These are phyloP conservation scores for Metschnikowia colocasiae DNA, from an alignment of 805 yeast genomes.

Conservation along the genomic window DNA sequence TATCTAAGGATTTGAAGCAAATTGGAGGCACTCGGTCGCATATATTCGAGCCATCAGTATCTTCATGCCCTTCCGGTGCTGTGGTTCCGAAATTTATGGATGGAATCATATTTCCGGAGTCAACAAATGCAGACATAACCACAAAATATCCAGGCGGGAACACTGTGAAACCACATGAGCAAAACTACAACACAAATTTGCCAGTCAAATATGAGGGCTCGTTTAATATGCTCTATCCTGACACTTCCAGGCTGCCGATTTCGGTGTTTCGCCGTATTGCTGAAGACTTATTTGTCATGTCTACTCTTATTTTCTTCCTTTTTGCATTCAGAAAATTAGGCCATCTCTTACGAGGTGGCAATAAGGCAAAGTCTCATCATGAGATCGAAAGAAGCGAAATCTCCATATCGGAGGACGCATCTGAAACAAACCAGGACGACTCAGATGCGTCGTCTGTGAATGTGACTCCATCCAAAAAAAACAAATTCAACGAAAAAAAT, in stretches of 20 bases:
- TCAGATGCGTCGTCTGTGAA: background rate
- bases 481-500: background rate
- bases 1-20: conserved; percentile 15
- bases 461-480: background rate
- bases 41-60: background rate
- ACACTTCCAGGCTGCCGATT: conserved; percentile 6
- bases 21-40: conserved; percentile 22
- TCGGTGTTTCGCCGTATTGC: conserved; percentile 30
- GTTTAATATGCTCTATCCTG: background rate
- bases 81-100: conserved; percentile 29
- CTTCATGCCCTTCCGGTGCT: background rate
- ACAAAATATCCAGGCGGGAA: conserved; percentile 1
- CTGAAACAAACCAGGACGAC: background rate
- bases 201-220: conserved; percentile 1
- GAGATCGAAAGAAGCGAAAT: background rate
- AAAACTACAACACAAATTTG: background rate
- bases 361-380: background rate
- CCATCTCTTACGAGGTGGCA: conserved; percentile 1
- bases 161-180: background rate
- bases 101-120: conserved; percentile 33
- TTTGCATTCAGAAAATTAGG: conserved; percentile 29
- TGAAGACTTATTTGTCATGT: conserved; percentile 50
- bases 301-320: conserved; percentile 33
- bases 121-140: conserved; percentile 2
- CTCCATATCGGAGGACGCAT: background rate